Percentiles rank a stretch among this genome's conserved stretches.
Evolutionary conservation across 495 filamentous ascomycete genomes (phyloP).

Genomic region (Penicillium bovifimosum): DNA sequence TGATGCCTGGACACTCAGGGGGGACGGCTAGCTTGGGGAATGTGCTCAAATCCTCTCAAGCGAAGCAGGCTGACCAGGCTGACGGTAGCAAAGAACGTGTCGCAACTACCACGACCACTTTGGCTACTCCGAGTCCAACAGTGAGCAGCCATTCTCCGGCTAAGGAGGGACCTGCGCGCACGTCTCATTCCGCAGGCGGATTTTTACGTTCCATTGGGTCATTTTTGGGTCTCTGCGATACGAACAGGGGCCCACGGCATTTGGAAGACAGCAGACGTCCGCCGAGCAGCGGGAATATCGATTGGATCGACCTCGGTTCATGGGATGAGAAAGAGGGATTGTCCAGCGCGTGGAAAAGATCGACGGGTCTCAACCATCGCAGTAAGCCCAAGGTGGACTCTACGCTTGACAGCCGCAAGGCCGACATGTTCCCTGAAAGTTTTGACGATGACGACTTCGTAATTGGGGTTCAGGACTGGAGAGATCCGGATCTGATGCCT

Average conservation of each 20-base stretch:
- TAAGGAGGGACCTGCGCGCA: conserved; percentile 11
- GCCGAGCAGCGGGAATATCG: conserved; percentile 75
- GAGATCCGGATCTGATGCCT: conserved; percentile 71
- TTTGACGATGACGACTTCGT: conserved; percentile 64
- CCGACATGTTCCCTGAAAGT: conserved; percentile 16
- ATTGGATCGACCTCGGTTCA: conserved; percentile 68
- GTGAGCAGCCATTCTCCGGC: conserved; percentile 21
- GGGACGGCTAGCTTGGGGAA: conserved; percentile 52
- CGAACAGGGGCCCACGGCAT: conserved; percentile 18
- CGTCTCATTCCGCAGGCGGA: conserved; percentile 41
- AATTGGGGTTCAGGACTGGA: conserved; percentile 92
- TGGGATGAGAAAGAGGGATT: conserved; percentile 53
- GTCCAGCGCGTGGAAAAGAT: conserved; percentile 13
- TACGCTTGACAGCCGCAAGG: conserved; percentile 14
- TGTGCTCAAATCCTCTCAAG: conserved; percentile 21
- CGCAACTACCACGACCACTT: conserved; percentile 20
- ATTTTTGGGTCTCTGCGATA: conserved; percentile 48
- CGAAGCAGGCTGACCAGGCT: conserved; percentile 19
- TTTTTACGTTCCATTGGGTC: conserved; percentile 48
- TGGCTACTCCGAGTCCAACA: conserved; percentile 21
- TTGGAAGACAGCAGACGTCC: conserved; percentile 59
- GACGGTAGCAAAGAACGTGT: conserved; percentile 18
- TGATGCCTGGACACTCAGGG: conserved; percentile 66
- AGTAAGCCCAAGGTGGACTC: conserved; percentile 11
- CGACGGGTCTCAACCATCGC: conserved; percentile 4